Evolutionary conservation across 2,329 filamentous ascomycete species (phyloP).

Genomic region (Nigrograna mackinnonii): DNA sequence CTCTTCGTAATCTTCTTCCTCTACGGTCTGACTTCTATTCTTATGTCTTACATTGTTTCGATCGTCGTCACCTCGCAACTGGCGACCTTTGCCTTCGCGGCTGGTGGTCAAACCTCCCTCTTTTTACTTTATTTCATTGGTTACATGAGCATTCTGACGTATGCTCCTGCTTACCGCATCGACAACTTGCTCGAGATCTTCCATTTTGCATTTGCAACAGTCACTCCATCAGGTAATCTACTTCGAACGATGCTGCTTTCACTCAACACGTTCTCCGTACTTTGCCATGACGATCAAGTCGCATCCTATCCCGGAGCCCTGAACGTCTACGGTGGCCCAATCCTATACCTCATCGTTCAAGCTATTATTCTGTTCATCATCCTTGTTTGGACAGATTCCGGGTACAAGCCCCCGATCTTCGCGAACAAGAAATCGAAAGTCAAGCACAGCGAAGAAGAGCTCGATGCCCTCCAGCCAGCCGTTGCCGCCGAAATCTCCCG

Average conservation of each 20-base stretch:
- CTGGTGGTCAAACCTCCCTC: slow-evolving; percentile 68
- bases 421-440: slow-evolving; percentile 37
- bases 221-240: slow-evolving; percentile 78
- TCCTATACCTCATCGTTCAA: slow-evolving; percentile 80
- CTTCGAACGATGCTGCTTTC: slow-evolving; percentile 74
- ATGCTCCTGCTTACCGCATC: slow-evolving; percentile 69
- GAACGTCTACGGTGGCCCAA: slow-evolving; percentile 78
- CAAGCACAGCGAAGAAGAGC: slow-evolving; percentile 47
- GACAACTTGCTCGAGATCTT: slow-evolving; percentile 69
- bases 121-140: slow-evolving; percentile 54
- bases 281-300: slow-evolving; percentile 67
- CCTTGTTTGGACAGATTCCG: slow-evolving; percentile 80
- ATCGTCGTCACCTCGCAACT: slow-evolving; percentile 79
- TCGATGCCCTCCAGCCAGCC: slow-evolving; percentile 55
- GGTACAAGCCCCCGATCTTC: slow-evolving; percentile 60
- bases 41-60: slow-evolving; percentile 81
- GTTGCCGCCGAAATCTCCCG: slow-evolving; percentile 67
- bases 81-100: slow-evolving; percentile 81
- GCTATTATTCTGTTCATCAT: slow-evolving; percentile 70
- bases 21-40: slow-evolving; percentile 76
- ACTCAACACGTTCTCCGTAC: slow-evolving; percentile 81
- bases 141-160: slow-evolving; percentile 68
- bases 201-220: slow-evolving; percentile 73
- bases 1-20: slow-evolving; percentile 80
- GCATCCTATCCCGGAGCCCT: slow-evolving; percentile 72